Evolutionary conservation across 169 alveolate species (phyloP).

Genomic region (Eimeria necatrix): DNA sequence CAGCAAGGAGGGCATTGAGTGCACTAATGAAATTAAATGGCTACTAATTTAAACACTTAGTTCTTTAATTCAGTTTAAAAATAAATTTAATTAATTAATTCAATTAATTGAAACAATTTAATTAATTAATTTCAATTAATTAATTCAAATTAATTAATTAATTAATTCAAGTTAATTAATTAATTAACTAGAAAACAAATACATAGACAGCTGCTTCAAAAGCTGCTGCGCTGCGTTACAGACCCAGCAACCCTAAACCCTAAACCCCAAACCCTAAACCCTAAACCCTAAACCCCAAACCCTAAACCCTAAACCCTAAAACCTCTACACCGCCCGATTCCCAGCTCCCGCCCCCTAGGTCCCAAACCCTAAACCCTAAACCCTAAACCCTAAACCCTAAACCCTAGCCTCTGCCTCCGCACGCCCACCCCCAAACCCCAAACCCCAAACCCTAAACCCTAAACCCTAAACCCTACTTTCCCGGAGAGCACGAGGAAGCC

Average conservation of each 20-base stretch:
- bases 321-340: neutral
- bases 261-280: no score
- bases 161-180: no score
- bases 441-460: neutral
- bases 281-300: no score
- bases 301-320: neutral
- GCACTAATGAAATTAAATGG: neutral
- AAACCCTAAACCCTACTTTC: slow-evolving; percentile 45
- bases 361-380: neutral
- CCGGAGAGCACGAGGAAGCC: slow-evolving; percentile 70
- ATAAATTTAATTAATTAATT: no score
- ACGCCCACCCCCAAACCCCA: no score
- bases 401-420: no score
- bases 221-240: slow-evolving; percentile 9
- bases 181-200: slow-evolving; percentile 49
- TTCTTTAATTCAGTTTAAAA: no score
- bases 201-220: neutral
- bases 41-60: neutral
- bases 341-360: neutral
- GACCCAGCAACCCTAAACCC: slow-evolving; percentile 62
- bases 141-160: no score
- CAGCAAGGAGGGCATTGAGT: no score
- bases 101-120: neutral
- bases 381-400: neutral
- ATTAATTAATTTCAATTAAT: neutral